phyloP scores from a whole-genome alignment of 2,329 filamentous ascomycete species.

The Karstenula rhodostoma region DNA sequence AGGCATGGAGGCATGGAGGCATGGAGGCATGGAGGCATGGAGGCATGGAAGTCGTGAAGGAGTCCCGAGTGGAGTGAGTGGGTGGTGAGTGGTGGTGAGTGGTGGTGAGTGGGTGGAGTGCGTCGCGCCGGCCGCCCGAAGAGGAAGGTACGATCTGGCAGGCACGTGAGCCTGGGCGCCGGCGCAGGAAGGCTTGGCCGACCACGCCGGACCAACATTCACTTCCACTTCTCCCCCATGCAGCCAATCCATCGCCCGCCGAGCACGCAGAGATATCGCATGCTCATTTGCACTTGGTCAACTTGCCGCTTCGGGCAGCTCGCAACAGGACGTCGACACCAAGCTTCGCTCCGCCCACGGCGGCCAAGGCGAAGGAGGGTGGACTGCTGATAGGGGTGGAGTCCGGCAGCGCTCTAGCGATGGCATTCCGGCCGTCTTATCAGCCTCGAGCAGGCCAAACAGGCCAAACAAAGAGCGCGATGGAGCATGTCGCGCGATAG shows the following conservation, averaged over 20 bases:
- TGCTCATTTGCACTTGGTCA: not conserved
- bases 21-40: too few species aligned
- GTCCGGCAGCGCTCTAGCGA: not conserved
- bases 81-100: too few species aligned
- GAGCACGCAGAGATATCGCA: conserved; percentile 14
- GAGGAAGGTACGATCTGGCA: not conserved
- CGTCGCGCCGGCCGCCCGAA: not conserved
- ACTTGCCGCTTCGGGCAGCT: conserved; percentile 21
- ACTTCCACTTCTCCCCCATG: not conserved
- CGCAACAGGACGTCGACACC: conserved; percentile 12
- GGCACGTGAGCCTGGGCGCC: conserved; percentile 9
- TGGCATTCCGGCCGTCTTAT: not conserved
- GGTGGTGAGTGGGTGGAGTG: too few species aligned
- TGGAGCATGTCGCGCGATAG: conserved; percentile 4
- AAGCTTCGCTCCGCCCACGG: conserved; percentile 15
- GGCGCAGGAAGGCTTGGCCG: not conserved
- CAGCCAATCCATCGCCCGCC: not conserved
- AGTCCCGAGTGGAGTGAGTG: too few species aligned
- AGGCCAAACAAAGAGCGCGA: too few species aligned
- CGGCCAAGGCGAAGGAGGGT: conserved; percentile 8
- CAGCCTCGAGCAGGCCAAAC: not conserved
- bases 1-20: not conserved
- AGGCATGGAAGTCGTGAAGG: too few species aligned
- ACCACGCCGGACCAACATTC: conserved; percentile 4
- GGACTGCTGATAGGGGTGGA: conserved; percentile 12